A percentile compares a stretch with the other conserved stretches of the same genome.
These are phyloP conservation scores for Sphaerulina vaccinii DNA, from an alignment of 2,329 filamentous ascomycete genomes.

Conservation along the genomic window DNA sequence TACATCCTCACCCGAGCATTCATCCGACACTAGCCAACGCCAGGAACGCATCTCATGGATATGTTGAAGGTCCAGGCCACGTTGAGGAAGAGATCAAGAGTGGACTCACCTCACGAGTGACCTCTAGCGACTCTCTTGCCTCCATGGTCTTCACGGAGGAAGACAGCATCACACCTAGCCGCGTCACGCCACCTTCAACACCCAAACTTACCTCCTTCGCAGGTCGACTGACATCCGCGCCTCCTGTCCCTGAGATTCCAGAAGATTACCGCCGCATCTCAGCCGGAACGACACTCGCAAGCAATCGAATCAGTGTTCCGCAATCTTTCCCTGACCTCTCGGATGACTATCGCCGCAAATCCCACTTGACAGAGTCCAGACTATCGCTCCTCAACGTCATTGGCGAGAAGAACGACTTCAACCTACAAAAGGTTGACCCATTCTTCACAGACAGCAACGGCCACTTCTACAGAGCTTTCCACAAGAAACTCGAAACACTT, in stretches of 20 bases:
- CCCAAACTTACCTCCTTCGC: neutral
- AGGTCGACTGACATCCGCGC: neutral
- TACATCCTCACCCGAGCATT: slow-evolving; percentile 18
- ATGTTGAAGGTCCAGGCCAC: slow-evolving; percentile 11
- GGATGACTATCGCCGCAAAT: neutral
- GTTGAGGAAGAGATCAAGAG: neutral
- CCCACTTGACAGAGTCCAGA: slow-evolving; percentile 6
- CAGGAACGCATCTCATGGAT: slow-evolving; percentile 9
- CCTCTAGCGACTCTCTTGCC: neutral
- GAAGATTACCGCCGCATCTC: slow-evolving; percentile 2
- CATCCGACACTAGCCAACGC: slow-evolving; percentile 18
- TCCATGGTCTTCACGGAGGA: neutral
- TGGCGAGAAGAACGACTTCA: slow-evolving; percentile 51
- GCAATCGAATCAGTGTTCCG: neutral
- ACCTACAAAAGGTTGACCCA: slow-evolving; percentile 27
- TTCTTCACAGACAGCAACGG: slow-evolving; percentile 64
- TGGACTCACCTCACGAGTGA: neutral
- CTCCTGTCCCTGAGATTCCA: slow-evolving; percentile 4
- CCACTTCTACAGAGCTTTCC: slow-evolving; percentile 58
- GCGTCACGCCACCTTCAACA: neutral
- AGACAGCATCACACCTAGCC: slow-evolving; percentile 3
- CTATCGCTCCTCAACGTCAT: slow-evolving; percentile 58
- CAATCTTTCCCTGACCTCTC: neutral
- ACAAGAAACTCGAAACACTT: slow-evolving; percentile 54
- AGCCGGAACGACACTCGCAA: neutral